A percentile compares a stretch with the other conserved stretches of the same genome.
phyloP scores from a whole-genome alignment of 441 rosid genomes.

The Populus hybrid region DNA sequence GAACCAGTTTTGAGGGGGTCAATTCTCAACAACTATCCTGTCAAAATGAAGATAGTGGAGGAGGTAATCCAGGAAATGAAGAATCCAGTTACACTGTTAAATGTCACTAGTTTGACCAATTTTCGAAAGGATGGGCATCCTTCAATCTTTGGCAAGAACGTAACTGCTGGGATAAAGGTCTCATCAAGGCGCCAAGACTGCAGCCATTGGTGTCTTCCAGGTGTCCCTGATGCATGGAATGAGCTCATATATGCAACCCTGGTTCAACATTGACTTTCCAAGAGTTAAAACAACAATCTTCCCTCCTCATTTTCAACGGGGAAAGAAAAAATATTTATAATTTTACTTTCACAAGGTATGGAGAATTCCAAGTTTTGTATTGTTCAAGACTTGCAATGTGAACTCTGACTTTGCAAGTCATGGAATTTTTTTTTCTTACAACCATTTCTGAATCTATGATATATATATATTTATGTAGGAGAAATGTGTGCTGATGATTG shows the following conservation, averaged over 20 bases:
- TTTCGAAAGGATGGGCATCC: conserved; percentile 96
- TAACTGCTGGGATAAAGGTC: conserved; percentile 32
- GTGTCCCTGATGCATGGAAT: conserved; percentile 94
- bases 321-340: background rate
- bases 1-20: conserved; percentile 59
- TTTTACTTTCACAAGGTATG: background rate
- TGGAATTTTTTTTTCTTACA: background rate
- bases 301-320: background rate
- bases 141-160: conserved; percentile 65
- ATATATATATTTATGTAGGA: background rate
- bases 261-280: conserved; percentile 26
- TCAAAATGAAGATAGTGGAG: conserved; percentile 87
- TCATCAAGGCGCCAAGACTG: conserved; percentile 69
- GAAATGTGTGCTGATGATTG: background rate
- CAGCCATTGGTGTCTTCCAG: conserved; percentile 98
- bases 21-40: conserved; percentile 61
- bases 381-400: background rate
- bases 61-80: conserved; percentile 63
- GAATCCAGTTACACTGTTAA: conserved; percentile 58
- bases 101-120: conserved; percentile 80
- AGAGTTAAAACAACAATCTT: background rate
- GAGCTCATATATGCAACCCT: conserved; percentile 72
- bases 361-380: background rate
- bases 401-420: background rate
- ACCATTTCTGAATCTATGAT: background rate